Evolutionary conservation across 108 stramenopile genomes (phyloP).

Genomic region (Skeletonema marinoi): DNA sequence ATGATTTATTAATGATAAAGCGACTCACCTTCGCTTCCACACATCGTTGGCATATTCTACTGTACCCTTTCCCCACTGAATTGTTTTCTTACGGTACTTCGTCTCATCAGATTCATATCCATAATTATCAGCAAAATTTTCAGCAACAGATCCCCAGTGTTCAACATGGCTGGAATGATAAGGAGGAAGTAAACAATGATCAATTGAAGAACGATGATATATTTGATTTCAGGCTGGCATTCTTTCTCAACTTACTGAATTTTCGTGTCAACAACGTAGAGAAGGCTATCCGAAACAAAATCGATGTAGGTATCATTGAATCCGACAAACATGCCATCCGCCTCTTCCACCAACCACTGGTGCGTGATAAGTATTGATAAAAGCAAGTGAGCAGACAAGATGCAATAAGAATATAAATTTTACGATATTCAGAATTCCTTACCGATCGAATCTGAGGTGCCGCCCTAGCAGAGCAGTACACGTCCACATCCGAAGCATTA

Average conservation of each 20-base stretch:
- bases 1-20: too few species aligned
- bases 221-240: too few species aligned
- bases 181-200: too few species aligned
- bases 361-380: neutral
- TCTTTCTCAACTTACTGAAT: constrained; percentile 5
- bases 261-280: constrained; percentile 15
- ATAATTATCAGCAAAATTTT: neutral
- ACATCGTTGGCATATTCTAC: constrained; percentile 1
- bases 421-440: neutral
- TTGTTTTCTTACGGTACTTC: neutral
- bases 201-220: too few species aligned
- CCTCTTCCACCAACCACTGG: constrained; percentile 19
- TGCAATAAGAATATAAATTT: neutral
- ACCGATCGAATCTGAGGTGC: constrained; percentile 34
- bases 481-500: constrained; percentile 18
- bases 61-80: constrained; percentile 8
- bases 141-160: neutral
- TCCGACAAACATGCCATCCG: constrained; percentile 21
- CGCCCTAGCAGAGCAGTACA: constrained; percentile 23
- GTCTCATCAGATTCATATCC: too few species aligned
- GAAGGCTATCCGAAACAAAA: neutral
- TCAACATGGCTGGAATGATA: too few species aligned
- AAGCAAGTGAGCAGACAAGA: neutral
- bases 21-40: constrained; percentile 5
- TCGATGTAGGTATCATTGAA: constrained; percentile 11